These are phyloP conservation scores for Trypanosoma caninum DNA, from an alignment of 208 protist species.

Conservation along the genomic window DNA sequence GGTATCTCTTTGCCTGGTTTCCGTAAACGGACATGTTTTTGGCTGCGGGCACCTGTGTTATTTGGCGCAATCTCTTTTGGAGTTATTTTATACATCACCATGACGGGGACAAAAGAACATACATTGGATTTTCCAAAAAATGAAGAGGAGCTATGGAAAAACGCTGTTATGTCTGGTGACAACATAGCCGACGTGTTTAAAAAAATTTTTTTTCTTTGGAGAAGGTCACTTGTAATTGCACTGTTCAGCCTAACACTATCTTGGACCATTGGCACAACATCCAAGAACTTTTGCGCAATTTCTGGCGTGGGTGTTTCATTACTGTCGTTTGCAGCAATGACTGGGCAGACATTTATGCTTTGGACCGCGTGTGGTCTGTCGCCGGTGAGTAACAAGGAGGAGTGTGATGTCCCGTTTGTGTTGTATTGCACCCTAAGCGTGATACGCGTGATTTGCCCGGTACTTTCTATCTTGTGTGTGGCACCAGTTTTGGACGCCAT, in stretches of 20 bases:
- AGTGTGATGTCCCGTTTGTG: constrained; percentile 65
- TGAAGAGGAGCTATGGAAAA: constrained; percentile 36
- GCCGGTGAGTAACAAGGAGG: constrained; percentile 30
- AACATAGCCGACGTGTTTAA: constrained; percentile 31
- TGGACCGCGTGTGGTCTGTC: constrained; percentile 48
- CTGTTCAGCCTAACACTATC: constrained; percentile 35
- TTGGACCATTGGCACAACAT: constrained; percentile 42
- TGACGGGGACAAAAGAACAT: background rate
- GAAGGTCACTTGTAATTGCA: constrained; percentile 24
- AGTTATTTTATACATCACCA: background rate
- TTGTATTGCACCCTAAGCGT: constrained; percentile 69
- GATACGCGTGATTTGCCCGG: constrained; percentile 36
- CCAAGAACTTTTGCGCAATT: constrained; percentile 56
- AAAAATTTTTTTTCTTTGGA: constrained; percentile 32
- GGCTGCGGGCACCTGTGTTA: constrained; percentile 28
- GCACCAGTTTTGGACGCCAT: constrained; percentile 53
- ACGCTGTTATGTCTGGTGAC: constrained; percentile 32
- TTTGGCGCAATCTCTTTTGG: constrained; percentile 20
- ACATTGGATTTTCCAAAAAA: constrained; percentile 48
- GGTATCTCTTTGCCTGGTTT: no score
- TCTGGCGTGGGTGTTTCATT: constrained; percentile 74
- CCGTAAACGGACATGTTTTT: no score
- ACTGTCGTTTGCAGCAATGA: constrained; percentile 42
- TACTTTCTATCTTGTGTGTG: constrained; percentile 60
- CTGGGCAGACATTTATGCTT: constrained; percentile 53